phyloP scores from a whole-genome alignment of 192 early-diverging fungal species.

The Polychytrium aggregatum region DNA sequence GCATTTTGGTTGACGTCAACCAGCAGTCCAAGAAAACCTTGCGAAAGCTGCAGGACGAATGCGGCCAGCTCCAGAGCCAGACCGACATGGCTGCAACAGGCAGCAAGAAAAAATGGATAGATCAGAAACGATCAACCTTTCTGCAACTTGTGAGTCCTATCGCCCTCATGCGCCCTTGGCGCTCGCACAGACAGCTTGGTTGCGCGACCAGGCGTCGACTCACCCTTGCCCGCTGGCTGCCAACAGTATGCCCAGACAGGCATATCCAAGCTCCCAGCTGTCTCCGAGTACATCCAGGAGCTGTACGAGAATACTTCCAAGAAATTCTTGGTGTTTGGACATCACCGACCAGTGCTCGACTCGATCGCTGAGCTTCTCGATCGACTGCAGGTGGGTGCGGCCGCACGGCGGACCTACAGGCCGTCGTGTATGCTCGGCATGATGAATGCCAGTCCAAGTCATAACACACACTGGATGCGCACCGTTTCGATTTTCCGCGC shows the following conservation, averaged over 20 bases:
- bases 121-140: too few species aligned
- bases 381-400: conserved; percentile 18
- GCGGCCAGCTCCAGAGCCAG: background rate
- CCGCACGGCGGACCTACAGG: too few species aligned
- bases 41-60: conserved; percentile 3
- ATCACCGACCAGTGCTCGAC: conserved; percentile 25
- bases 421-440: too few species aligned
- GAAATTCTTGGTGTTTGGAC: conserved; percentile 40
- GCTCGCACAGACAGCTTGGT: too few species aligned
- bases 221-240: background rate
- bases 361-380: conserved; percentile 3
- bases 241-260: conserved; percentile 24
- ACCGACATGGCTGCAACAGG: too few species aligned
- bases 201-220: background rate
- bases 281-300: conserved; percentile 26
- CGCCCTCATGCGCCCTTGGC: too few species aligned
- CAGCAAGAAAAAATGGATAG: too few species aligned
- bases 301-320: conserved; percentile 19
- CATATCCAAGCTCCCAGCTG: conserved; percentile 18
- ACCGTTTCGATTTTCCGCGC: background rate
- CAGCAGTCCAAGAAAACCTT: conserved; percentile 7
- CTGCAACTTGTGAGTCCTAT: too few species aligned
- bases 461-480: too few species aligned
- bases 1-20: conserved; percentile 14
- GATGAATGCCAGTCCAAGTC: too few species aligned